Percentiles rank a stretch among this genome's conserved stretches.
Evolutionary conservation across 176 grass and related monocot species (phyloP).

Genomic region (Rhynchospora breviuscula): DNA sequence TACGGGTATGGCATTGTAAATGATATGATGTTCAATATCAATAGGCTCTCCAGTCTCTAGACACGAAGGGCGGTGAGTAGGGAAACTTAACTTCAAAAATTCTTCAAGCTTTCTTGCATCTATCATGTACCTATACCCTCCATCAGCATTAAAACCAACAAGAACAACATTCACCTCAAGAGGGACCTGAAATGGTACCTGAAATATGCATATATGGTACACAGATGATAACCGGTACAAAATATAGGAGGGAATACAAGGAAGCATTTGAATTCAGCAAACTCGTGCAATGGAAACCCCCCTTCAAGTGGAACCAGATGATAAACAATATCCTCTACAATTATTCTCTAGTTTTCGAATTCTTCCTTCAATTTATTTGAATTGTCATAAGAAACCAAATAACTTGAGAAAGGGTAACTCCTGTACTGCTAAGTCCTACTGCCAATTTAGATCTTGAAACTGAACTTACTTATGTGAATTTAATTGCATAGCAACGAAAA

Average conservation of each 20-base stretch:
- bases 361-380: background rate
- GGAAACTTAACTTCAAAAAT: constrained; percentile 81
- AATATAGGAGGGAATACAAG: background rate
- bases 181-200: constrained; percentile 99
- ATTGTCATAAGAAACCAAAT: background rate
- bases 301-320: background rate
- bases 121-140: constrained; percentile 78
- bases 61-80: constrained; percentile 84
- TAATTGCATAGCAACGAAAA: background rate
- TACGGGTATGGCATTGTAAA: constrained; percentile 92
- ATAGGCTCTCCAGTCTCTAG: constrained; percentile 91
- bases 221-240: background rate
- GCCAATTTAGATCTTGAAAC: background rate
- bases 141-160: constrained; percentile 90
- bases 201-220: constrained; percentile 20
- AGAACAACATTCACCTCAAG: constrained; percentile 96
- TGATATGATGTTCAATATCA: constrained; percentile 97
- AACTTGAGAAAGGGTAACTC: background rate
- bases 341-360: background rate
- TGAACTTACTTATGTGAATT: background rate
- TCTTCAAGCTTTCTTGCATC: constrained; percentile 79
- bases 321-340: background rate
- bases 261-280: background rate
- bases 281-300: background rate
- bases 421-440: background rate